Evolutionary conservation across 345 rosid species (phyloP).

Genomic region (Microthlaspi erraticum): DNA sequence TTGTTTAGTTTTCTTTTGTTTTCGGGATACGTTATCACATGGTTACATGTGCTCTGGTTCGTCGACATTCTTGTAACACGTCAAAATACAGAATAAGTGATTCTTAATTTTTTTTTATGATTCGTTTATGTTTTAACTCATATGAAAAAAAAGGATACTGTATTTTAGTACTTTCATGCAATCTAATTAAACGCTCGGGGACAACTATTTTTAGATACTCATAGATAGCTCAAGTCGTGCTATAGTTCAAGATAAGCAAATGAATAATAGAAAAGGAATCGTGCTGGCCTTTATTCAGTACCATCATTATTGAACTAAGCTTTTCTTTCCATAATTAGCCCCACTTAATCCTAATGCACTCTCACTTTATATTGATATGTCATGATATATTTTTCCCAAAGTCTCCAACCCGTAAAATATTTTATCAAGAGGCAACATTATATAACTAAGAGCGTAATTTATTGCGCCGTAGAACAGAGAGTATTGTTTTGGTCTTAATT

Average conservation of each 20-base stretch:
- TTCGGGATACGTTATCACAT: conserved; percentile 39
- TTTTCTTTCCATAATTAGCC: conserved; percentile 36
- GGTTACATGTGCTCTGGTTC: conserved; percentile 46
- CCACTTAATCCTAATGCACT: conserved; percentile 23
- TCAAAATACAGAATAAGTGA: conserved; percentile 18
- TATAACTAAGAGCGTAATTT: not conserved
- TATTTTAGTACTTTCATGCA: not conserved
- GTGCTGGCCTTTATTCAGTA: conserved; percentile 28
- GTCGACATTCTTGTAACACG: conserved; percentile 34
- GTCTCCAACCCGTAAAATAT: not conserved
- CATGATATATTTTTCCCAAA: not conserved
- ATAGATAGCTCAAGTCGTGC: conserved; percentile 15
- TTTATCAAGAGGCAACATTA: not conserved
- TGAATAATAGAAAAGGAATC: conserved; percentile 17
- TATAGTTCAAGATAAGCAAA: not conserved
- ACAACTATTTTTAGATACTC: not conserved
- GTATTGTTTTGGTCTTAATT: not conserved
- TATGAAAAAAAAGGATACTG: not conserved
- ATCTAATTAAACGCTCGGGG: not conserved
- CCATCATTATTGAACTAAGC: conserved; percentile 26
- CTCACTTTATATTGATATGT: not conserved
- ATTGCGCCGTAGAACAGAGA: not conserved
- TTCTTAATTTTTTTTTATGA: not conserved
- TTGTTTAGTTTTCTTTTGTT: not conserved
- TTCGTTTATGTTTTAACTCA: not conserved